phyloP scores from a whole-genome alignment of 108 stramenopile genomes.

The Discostella stelligeroides region DNA sequence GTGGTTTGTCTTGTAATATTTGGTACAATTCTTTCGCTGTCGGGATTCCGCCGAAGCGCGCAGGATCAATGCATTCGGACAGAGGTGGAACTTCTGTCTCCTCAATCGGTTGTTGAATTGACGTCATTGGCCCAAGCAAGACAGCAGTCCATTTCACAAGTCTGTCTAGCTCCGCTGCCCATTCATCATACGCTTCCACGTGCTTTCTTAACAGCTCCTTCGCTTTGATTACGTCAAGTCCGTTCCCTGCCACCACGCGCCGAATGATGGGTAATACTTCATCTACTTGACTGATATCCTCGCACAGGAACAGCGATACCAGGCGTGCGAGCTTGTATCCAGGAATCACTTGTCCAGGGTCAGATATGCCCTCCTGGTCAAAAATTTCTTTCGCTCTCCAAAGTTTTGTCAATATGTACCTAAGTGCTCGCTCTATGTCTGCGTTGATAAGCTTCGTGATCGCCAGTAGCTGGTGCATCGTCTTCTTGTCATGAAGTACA shows the following conservation, averaged over 20 bases:
- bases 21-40: constrained; percentile 75
- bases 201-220: constrained; percentile 81
- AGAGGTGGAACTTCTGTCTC: constrained; percentile 77
- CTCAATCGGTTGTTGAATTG: constrained; percentile 57
- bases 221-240: constrained; percentile 78
- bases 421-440: constrained; percentile 62
- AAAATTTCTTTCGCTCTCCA: constrained; percentile 89
- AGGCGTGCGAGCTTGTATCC: constrained; percentile 78
- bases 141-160: constrained; percentile 75
- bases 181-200: constrained; percentile 75
- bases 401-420: constrained; percentile 64
- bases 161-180: constrained; percentile 84
- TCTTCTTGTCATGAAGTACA: constrained; percentile 83
- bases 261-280: constrained; percentile 70
- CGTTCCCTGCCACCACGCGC: constrained; percentile 80
- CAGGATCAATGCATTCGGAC: constrained; percentile 52
- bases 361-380: constrained; percentile 77
- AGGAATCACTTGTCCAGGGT: constrained; percentile 82
- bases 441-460: constrained; percentile 76
- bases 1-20: constrained; percentile 68
- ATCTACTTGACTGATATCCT: constrained; percentile 71
- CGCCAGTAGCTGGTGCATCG: constrained; percentile 79
- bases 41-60: constrained; percentile 68
- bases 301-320: constrained; percentile 72
- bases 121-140: constrained; percentile 65